Evolutionary conservation across 257 asterid genomes (phyloP).

Genomic region (Rhazya stricta): DNA sequence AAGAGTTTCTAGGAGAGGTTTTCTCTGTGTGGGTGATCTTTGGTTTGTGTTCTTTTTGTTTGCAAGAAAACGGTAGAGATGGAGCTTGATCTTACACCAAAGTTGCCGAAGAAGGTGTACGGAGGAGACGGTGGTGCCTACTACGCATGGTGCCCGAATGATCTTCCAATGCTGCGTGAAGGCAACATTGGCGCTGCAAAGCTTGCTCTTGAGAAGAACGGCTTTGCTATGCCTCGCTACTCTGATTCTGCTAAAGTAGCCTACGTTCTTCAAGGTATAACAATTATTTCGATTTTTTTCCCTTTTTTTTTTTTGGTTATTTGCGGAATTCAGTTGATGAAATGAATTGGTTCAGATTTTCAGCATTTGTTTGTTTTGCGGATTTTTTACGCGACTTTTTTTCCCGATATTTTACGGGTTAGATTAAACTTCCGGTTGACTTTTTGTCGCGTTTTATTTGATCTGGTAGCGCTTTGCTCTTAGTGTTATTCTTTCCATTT

Average conservation of each 20-base stretch:
- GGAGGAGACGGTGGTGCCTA: constrained; percentile 80
- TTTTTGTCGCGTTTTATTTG: too few relatives aligned
- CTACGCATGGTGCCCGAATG: constrained; percentile 67
- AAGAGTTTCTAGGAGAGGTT: too few relatives aligned
- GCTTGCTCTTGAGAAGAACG: constrained; percentile 55
- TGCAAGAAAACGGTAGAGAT: constrained; percentile 10
- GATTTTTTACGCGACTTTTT: not conserved
- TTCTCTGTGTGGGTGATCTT: not conserved
- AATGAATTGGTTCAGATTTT: not conserved
- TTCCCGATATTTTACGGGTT: not conserved
- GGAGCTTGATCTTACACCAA: constrained; percentile 64
- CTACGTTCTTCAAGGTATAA: constrained; percentile 66
- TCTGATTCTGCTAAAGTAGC: constrained; percentile 73
- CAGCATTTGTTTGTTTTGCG: not conserved
- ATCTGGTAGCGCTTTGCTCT: not conserved
- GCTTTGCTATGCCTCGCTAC: constrained; percentile 55
- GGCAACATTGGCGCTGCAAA: constrained; percentile 74
- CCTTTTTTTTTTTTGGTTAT: not conserved
- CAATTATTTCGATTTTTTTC: not conserved
- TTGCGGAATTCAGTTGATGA: not conserved
- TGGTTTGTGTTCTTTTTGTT: not conserved
- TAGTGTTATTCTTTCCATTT: too few relatives aligned
- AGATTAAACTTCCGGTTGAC: not conserved
- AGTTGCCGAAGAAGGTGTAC: constrained; percentile 45
- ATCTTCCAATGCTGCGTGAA: constrained; percentile 53